Evolutionary conservation across 2,329 filamentous ascomycete genomes (phyloP), one percentile per base, ranked within the genome.

Genomic region (Colletotrichum melonis): DNA sequence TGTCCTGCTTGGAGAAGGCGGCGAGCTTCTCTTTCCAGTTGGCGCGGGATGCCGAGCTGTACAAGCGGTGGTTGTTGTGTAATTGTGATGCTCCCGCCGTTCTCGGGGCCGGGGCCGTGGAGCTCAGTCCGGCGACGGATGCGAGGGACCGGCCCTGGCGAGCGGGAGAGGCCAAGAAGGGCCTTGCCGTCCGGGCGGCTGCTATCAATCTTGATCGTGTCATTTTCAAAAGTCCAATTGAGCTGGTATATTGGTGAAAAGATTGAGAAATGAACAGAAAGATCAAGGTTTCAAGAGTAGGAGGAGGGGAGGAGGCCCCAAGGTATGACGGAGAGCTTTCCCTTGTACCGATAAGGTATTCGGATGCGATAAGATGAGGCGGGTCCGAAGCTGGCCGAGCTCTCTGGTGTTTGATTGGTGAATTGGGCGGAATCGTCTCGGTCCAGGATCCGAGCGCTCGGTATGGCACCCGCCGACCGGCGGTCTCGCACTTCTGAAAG

Each of bases 1-100:
- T 92, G 78, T 82, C 86, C 75, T 89, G 85, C 24, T 81, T 79
- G 7, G 75, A 76, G 19, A 78, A 74, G 38, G 77, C 75, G 30
- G 78, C 76, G 28, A 75, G 63, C 67, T 70, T 69, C 38, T 75
- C 66, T n/a, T 69, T 74, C 74, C 74, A 75, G 54, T 72, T 68
- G 26, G 60, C 70, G 26, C 71, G 71, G 24, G 71, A 73, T n/a
- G 62, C 69, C 24, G 70, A 60, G 46, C 67, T 70, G 49, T 73
- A 73, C 56, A 71, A 49, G 28, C 71, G 71, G 35, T 7, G 57
- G 22, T 12, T 65, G 24, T 22, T 24, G 22, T 12, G 63, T 30
- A 30, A 32, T 12, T 12, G 19, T 19, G 67, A 38, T n/a, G 46
- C 52, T 9, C 4, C 55, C 14, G 70, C 19, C 56, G 55, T 46